These are phyloP conservation scores for Cutaneotrichosporon curvatum DNA, from an alignment of 1,284 basidiomycete species.

Conservation along the genomic window DNA sequence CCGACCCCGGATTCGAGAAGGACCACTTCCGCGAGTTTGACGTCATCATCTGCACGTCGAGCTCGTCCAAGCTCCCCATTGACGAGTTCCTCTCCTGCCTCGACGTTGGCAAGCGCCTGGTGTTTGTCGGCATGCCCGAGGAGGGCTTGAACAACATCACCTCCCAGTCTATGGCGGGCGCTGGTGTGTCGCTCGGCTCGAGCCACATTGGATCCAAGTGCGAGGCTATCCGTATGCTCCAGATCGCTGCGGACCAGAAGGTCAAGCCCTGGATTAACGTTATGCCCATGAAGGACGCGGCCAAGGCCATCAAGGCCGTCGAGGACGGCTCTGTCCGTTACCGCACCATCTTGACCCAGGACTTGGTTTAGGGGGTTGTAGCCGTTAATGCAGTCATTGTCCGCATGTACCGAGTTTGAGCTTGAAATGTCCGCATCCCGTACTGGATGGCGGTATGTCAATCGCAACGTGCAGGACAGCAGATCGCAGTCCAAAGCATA, in stretches of 20 bases:
- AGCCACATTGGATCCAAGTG: conserved; percentile 59
- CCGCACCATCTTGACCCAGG: conserved; percentile 48
- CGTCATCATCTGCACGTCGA: conserved; percentile 56
- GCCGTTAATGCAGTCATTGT: background rate
- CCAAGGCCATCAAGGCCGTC: conserved; percentile 53
- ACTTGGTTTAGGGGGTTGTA: conserved; percentile 5
- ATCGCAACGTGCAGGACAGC: no score
- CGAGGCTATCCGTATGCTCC: conserved; percentile 57
- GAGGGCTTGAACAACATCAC: conserved; percentile 38
- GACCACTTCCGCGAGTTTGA: conserved; percentile 52
- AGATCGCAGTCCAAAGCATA: no score
- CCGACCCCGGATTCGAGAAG: conserved; percentile 49
- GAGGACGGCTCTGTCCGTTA: conserved; percentile 54
- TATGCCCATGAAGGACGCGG: conserved; percentile 55
- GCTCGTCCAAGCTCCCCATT: conserved; percentile 47
- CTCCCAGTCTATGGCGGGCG: conserved; percentile 43
- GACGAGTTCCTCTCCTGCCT: conserved; percentile 50
- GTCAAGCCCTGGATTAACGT: conserved; percentile 54
- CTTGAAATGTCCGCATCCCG: no score
- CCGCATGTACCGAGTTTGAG: no score
- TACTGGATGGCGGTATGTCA: no score
- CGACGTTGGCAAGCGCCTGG: conserved; percentile 53
- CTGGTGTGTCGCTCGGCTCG: conserved; percentile 47
- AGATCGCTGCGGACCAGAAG: conserved; percentile 54
- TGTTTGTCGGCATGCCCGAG: conserved; percentile 53